Evolutionary conservation across 2,329 filamentous ascomycete genomes (phyloP).

Genomic region (Pseudogymnoascus sp.): DNA sequence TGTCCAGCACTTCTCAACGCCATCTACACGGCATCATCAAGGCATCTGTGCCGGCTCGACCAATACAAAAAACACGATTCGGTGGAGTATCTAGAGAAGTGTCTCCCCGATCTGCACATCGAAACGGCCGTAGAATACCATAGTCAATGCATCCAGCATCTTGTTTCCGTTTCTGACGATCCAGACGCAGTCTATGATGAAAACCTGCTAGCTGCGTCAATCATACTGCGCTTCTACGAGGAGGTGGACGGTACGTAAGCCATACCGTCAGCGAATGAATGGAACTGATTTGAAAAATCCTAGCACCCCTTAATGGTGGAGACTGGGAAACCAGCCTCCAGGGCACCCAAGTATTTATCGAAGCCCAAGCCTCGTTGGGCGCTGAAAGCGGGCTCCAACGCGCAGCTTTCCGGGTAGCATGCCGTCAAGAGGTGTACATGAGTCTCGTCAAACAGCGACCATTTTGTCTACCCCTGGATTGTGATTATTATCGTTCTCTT

Average conservation of each 20-base stretch:
- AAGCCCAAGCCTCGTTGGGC: conserved; percentile 24
- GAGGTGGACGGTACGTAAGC: no score
- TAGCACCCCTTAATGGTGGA: conserved; percentile 17
- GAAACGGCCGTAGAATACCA: conserved; percentile 34
- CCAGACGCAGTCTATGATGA: conserved; percentile 31
- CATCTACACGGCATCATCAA: conserved; percentile 30
- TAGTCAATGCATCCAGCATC: conserved; percentile 32
- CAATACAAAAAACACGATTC: conserved; percentile 22
- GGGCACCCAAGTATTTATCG: conserved; percentile 20
- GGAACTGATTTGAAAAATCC: no score
- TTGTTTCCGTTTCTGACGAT: conserved; percentile 31
- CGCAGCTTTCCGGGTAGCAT: conserved; percentile 39
- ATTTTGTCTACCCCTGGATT: conserved; percentile 31
- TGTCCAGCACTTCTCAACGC: conserved; percentile 31
- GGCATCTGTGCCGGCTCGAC: conserved; percentile 29
- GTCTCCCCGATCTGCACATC: conserved; percentile 25
- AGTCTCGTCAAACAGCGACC: conserved; percentile 34
- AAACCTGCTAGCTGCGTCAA: conserved; percentile 31
- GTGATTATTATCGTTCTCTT: conserved; percentile 19
- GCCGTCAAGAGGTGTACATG: conserved; percentile 42
- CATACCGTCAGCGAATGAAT: no score
- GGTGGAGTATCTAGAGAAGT: conserved; percentile 17
- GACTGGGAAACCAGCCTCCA: conserved; percentile 18
- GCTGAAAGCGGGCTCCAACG: conserved; percentile 32
- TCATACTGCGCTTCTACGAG: conserved; percentile 33